A percentile compares a stretch with the other conserved stretches of the same genome.
Conservation (phyloP, 2,329 filamentous ascomycete species). For the Paradendryphiella salina region DNA sequence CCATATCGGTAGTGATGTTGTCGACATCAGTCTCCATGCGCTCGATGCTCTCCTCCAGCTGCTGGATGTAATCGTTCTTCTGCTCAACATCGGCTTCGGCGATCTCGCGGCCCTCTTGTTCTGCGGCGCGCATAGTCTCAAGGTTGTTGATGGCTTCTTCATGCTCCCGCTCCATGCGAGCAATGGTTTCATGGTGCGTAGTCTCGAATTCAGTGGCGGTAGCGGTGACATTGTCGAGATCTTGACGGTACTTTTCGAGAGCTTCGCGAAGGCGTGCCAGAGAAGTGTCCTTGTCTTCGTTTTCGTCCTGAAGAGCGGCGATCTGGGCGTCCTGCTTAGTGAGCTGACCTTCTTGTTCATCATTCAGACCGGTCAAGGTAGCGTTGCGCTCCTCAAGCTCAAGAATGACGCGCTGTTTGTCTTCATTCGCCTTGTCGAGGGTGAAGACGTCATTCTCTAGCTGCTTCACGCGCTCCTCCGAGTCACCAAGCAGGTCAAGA, state of each 20-base stretch:
- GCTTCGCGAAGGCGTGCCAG: constrained; percentile 45
- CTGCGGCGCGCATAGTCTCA: constrained; percentile 43
- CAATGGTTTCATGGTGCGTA: constrained; percentile 44
- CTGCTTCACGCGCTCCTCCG: constrained; percentile 41
- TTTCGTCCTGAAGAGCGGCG: constrained; percentile 32
- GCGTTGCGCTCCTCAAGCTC: constrained; percentile 44
- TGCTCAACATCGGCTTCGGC: constrained; percentile 48
- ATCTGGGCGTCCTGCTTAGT: constrained; percentile 35
- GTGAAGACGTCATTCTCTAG: constrained; percentile 45
- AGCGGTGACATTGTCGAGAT: constrained; percentile 45
- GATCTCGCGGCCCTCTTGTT: constrained; percentile 43
- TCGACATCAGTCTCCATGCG: constrained; percentile 46
- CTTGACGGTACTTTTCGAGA: constrained; percentile 47
- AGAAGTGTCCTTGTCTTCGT: constrained; percentile 41
- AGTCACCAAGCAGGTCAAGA: constrained; percentile 35
- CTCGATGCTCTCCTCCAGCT: constrained; percentile 46
- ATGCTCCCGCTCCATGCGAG: constrained; percentile 47
- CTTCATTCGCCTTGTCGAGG: constrained; percentile 45
- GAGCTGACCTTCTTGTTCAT: constrained; percentile 44
- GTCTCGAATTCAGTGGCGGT: constrained; percentile 48
- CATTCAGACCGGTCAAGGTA: constrained; percentile 32
- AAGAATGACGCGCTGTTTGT: constrained; percentile 44
- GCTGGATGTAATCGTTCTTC: constrained; percentile 46
- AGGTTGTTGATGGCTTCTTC: constrained; percentile 43
- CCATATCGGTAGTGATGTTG: constrained; percentile 36